Evolutionary conservation across 2,329 filamentous ascomycete species (phyloP).

Genomic region (Colletotrichum higginsianum): DNA sequence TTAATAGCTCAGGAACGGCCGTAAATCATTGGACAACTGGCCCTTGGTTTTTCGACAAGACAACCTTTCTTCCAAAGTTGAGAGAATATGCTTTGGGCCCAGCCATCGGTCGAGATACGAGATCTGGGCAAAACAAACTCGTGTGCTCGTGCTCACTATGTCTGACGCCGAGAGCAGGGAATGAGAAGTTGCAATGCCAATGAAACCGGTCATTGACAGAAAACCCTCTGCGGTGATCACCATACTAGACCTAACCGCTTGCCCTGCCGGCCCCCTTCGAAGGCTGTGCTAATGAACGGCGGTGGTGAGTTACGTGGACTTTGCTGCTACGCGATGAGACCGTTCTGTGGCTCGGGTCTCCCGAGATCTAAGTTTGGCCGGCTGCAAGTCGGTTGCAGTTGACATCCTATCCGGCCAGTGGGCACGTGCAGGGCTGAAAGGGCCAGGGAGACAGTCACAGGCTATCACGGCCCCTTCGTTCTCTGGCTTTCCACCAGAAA

Average conservation of each 20-base stretch:
- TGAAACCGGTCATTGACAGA: neutral
- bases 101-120: conserved; percentile 22
- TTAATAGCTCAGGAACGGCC: conserved; percentile 29
- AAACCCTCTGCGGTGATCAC: neutral
- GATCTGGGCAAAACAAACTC: conserved; percentile 23
- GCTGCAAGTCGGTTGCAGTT: neutral
- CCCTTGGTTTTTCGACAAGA: neutral
- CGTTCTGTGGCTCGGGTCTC: conserved; percentile 8
- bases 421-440: conserved; percentile 24
- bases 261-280: neutral
- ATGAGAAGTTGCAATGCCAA: neutral
- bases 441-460: neutral
- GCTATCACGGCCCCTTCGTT: neutral
- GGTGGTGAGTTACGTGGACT: conserved; percentile 2
- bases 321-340: neutral
- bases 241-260: neutral
- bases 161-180: neutral
- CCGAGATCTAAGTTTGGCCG: neutral
- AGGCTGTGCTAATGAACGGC: conserved; percentile 18
- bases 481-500: neutral
- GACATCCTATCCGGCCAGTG: neutral
- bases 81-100: conserved; percentile 8
- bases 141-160: conserved; percentile 28
- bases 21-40: conserved; percentile 23
- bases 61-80: neutral